Conservation (phyloP, 768 basidiomycete genomes). For the Favolaschia claudopus region DNA sequence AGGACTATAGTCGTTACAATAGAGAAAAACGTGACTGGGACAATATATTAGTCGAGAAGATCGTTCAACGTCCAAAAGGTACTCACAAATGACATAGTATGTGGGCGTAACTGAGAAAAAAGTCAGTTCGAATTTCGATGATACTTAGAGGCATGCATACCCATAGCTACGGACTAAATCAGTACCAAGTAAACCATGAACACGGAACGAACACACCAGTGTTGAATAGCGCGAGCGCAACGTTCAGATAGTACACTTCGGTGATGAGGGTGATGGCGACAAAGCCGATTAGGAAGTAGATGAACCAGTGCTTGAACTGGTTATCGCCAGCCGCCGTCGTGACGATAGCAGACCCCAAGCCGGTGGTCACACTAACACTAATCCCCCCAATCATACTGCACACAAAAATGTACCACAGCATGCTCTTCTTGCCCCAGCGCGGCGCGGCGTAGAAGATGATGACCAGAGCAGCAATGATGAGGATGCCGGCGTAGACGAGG, state of each 20-base stretch:
- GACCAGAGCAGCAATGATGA: slow-evolving; percentile 69
- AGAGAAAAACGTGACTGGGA: slow-evolving; percentile 80
- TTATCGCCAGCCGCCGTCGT: slow-evolving; percentile 77
- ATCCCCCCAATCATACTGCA: slow-evolving; percentile 98
- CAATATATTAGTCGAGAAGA: slow-evolving; percentile 19
- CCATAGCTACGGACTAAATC: slow-evolving; percentile 62
- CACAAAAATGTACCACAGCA: slow-evolving; percentile 95
- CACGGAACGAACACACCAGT: slow-evolving; percentile 60
- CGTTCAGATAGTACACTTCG: slow-evolving; percentile 95
- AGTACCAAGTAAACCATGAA: not conserved
- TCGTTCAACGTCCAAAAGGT: not conserved
- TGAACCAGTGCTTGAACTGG: slow-evolving; percentile 95
- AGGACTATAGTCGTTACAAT: slow-evolving; percentile 88
- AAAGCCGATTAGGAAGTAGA: slow-evolving; percentile 86
- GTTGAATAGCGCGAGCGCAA: slow-evolving; percentile 95
- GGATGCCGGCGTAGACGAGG: slow-evolving; percentile 69
- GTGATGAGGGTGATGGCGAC: slow-evolving; percentile 86
- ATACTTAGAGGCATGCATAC: slow-evolving; percentile 40
- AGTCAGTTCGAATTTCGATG: slow-evolving; percentile 27
- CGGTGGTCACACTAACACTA: slow-evolving; percentile 93
- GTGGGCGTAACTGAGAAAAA: slow-evolving; percentile 77
- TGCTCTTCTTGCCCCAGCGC: slow-evolving; percentile 85
- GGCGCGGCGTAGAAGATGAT: slow-evolving; percentile 88
- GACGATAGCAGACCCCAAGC: slow-evolving; percentile 91
- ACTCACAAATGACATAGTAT: slow-evolving; percentile 84